phyloP scores from a whole-genome alignment of 176 grass and related monocot species.

The Zea luxurians region DNA sequence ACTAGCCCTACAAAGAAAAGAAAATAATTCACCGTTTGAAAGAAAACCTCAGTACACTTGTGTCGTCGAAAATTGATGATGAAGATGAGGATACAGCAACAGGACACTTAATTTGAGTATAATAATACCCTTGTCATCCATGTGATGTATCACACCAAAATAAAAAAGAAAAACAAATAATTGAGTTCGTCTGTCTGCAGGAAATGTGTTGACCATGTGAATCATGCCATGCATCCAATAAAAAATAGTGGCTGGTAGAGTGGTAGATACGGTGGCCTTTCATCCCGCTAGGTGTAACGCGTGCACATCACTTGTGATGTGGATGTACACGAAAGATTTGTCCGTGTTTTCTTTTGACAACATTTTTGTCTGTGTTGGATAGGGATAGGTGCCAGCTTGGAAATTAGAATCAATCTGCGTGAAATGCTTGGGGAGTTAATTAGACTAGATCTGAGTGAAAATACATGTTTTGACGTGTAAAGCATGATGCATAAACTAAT shows the following conservation, averaged over 20 bases:
- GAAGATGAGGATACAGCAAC: background rate
- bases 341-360: background rate
- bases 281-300: background rate
- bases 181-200: no score
- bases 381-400: background rate
- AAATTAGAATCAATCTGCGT: background rate
- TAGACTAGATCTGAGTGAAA: no score
- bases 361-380: background rate
- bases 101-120: background rate
- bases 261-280: background rate
- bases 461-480: background rate
- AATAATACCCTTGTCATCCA: background rate
- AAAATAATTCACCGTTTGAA: no score
- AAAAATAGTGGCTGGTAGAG: background rate
- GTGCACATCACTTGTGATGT: background rate
- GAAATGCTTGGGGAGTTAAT: background rate
- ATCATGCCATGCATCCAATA: background rate
- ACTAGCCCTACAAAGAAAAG: no score
- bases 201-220: conserved; percentile 14
- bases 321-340: background rate
- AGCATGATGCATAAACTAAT: background rate
- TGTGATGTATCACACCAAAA: background rate
- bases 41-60: no score
- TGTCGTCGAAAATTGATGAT: background rate
- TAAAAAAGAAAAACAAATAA: background rate